Evolutionary conservation across 192 early-diverging fungal species (phyloP).

Genomic region (Podila verticillata): DNA sequence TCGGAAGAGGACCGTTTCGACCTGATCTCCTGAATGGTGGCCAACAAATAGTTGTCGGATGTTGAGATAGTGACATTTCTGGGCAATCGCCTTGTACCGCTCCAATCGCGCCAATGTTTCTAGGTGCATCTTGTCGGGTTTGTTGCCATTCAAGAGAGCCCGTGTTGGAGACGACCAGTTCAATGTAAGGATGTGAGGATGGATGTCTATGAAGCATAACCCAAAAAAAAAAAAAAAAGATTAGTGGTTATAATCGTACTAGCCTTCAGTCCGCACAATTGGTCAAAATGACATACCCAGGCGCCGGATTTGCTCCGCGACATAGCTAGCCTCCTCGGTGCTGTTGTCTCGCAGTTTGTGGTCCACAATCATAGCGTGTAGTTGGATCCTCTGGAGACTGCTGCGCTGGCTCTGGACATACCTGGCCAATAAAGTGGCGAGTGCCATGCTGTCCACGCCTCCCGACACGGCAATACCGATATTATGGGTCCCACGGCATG

Average conservation of each 20-base stretch:
- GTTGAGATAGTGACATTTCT: conserved; percentile 37
- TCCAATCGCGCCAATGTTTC: conserved; percentile 50
- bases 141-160: conserved; percentile 3
- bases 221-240: not conserved
- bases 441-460: conserved; percentile 51
- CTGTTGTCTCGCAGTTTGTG: conserved; percentile 54
- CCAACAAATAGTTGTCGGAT: conserved; percentile 56
- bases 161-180: conserved; percentile 6
- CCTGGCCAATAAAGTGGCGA: conserved; percentile 29
- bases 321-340: conserved; percentile 44
- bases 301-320: conserved; percentile 33
- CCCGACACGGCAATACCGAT: conserved; percentile 53
- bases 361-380: conserved; percentile 60
- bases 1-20: conserved; percentile 54
- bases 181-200: conserved; percentile 13
- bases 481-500: not conserved
- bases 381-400: not conserved
- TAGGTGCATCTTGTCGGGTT: conserved; percentile 34
- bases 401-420: conserved; percentile 1
- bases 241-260: not conserved
- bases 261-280: not conserved
- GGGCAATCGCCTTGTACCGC: conserved; percentile 51
- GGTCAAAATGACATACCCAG: conserved; percentile 23
- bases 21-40: conserved; percentile 58
- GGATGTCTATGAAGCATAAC: not conserved